Base-by-base conservation (phyloP, 179 eudicot genomes). In the Corrigiola litoralis region DNA sequence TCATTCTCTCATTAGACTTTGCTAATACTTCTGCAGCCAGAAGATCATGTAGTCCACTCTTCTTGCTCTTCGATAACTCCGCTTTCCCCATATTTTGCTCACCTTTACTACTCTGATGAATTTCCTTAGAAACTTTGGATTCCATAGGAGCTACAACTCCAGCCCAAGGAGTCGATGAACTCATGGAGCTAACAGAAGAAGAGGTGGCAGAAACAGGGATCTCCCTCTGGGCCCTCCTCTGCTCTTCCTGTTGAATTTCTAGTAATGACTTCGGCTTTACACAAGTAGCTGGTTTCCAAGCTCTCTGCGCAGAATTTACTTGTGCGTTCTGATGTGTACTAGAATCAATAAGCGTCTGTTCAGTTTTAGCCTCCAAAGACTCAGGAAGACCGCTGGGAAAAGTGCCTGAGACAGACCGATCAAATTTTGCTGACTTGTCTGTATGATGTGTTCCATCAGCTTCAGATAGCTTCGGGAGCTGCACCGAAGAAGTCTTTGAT, bases 221-320 rank as follows among this genome's bases (percentile, higher is more conserved):
- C 68, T 82, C 90, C 66, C 58, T 67, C 29, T 79, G 84, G 9
- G 76, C 84, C 64, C 79, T 85, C 42, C 65, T 74, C 71, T 91
- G 87, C 75, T 95, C 99, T 76, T 95, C 99, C 73, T 85, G 85
- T 54, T 95, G 99, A 77, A 91, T 95, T 77, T 95, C 99, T 53
- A 85, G 16, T 6, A 95, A 74, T 33, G 96, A 87, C 73, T 87
- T 91, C 13, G 99, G 95, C 82, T 85, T 91, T 46, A 88, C 88
- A 71, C 76, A 82, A 33, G 85, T 89, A 60, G 99, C 87, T 63
- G 92, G 95, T 68, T 95, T 95, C 99, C 99, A 95, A 47, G 85
- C 92, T 32, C 88, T 80, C 55, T 72, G 88, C 25, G 70, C 72
- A 40, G 74, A 36, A 29, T 70, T 71, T 37, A 29, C 64, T 38